Evolutionary conservation across 2,329 filamentous ascomycete genomes (phyloP).

Genomic region (Diaporthe citriasiana): DNA sequence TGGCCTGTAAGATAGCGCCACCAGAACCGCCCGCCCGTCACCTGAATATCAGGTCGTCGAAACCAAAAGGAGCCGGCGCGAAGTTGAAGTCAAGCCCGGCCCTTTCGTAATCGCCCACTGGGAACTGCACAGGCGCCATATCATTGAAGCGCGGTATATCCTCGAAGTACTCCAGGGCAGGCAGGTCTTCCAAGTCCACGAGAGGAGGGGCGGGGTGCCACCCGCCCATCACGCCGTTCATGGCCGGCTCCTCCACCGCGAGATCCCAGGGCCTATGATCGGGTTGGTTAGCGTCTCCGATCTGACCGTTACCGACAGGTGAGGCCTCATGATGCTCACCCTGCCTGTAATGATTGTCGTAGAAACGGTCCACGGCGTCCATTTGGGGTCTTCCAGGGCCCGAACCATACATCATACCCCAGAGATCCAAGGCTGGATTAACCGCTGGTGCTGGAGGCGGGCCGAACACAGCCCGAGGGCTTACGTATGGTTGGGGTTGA

Average conservation of each 20-base stretch:
- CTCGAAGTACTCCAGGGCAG: neutral
- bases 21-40: neutral
- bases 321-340: conserved; percentile 34
- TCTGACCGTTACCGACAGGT: conserved; percentile 28
- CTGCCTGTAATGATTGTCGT: conserved; percentile 24
- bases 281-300: conserved; percentile 33
- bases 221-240: neutral
- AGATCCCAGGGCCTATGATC: conserved; percentile 3
- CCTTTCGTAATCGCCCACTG: neutral
- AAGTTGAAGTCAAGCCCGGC: neutral
- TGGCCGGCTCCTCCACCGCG: conserved; percentile 8
- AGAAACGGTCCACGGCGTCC: neutral
- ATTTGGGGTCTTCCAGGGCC: neutral
- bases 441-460: neutral
- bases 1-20: neutral
- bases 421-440: neutral
- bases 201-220: neutral
- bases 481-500: neutral
- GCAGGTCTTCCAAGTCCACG: neutral
- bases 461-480: neutral
- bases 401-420: neutral
- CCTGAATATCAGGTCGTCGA: neutral
- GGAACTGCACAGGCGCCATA: neutral
- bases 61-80: neutral
- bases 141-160: neutral